phyloP scores from a whole-genome alignment of 306 rosid species.

The apple (Malus domestica) region ASM211411v1 NC_041804.1:18202001-18202500 shows the following conservation, averaged over 20 bases:
- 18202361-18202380: slow-evolving; percentile 37
- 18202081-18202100: neutral
- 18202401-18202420: slow-evolving; percentile 80
- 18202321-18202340: neutral
- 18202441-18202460: slow-evolving; percentile 69
- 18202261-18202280: neutral
- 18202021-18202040: neutral
- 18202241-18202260: slow-evolving; percentile 42
- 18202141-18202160: slow-evolving; percentile 88
- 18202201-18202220: slow-evolving; percentile 84
- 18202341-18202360: neutral
- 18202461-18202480: slow-evolving; percentile 83
- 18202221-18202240: slow-evolving; percentile 88
- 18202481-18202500: slow-evolving; percentile 86
- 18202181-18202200: slow-evolving; percentile 93
- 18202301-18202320: neutral
- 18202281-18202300: slow-evolving; percentile 1
- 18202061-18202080: neutral
- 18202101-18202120: slow-evolving; percentile 35
- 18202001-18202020: neutral
- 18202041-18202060: neutral
- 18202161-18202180: slow-evolving; percentile 79
- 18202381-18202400: slow-evolving; percentile 83
- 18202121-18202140: slow-evolving; percentile 90
- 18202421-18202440: slow-evolving; percentile 83